Base-by-base conservation (phyloP, 176 grass and related monocot genomes). In the Aechmea fasciata region DNA sequence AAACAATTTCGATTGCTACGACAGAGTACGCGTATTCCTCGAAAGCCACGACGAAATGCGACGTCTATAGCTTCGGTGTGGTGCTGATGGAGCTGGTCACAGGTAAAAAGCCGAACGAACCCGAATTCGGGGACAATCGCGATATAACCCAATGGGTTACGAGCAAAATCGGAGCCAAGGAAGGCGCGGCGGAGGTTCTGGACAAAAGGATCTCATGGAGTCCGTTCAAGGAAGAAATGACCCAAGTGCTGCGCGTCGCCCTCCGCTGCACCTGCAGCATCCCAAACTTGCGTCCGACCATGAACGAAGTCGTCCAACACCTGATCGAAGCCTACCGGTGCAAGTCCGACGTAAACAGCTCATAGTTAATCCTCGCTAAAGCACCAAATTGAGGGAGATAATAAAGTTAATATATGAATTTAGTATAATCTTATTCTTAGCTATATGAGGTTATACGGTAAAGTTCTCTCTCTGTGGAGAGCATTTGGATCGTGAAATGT, bases 261-360 rank as follows among this genome's bases (percentile, higher is more conserved):
- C 73, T 93, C 24, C 81, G 89, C 0, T 99, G 94, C 82, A 90
- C 94, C 9, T 93, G 80, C 86, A 92, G 82, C 82, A 78, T 79
- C 69, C 86, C 94, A 0, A 9, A 49, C 0, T 69, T 88, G 1
- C 94, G 94, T 23, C 94, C 89, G 2, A 71, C 89, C 74, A 99
- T 99, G 94, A 91, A 86, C 77, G 94, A 99, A 70, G 94, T 99
- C 41, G 82, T 99, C 2, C 94, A 90, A 83, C 85, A 93, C 75
- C 84, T 99, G 48, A 80, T 81, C 11, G 94, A 93, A 67, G 82
- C 72, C 0, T 82, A 77, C 0, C 89, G 85, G 3, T 77, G 41
- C 71, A 80, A 80, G 50, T 18, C 11, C 0, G 68, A 72, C 11
- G 28, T n/a, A 9, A 80, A 71, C 13, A 49, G 67, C 70, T 54